Conservation (phyloP, 129 eudicot genomes). For the Flaveria robusta region DNA sequence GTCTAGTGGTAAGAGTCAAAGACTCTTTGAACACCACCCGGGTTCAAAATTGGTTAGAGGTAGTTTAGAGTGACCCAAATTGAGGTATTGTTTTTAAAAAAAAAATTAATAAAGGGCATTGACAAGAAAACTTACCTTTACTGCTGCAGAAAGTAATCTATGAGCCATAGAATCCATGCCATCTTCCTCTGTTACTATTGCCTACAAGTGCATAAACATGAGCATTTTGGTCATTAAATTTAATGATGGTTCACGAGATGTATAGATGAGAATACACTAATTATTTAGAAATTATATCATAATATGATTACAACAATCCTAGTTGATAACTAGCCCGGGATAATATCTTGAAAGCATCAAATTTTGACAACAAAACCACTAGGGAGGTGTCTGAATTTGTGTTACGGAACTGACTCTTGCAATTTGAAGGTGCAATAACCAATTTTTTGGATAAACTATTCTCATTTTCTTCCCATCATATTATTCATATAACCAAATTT, state of each 20-base stretch:
- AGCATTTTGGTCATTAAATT: slow-evolving; percentile 12
- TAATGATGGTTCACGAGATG: slow-evolving; percentile 2
- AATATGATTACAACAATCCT: background rate
- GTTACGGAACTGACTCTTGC: slow-evolving; percentile 4
- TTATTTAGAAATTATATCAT: slow-evolving; percentile 9
- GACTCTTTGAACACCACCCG: too few species aligned
- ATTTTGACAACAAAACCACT: background rate
- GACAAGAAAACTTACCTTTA: slow-evolving; percentile 51
- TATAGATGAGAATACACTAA: background rate
- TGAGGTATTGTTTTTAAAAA: too few species aligned
- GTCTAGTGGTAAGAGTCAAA: too few species aligned
- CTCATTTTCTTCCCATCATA: background rate
- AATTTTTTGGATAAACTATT: background rate
- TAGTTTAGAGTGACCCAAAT: too few species aligned
- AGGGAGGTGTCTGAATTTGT: background rate
- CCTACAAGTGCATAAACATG: slow-evolving; percentile 48
- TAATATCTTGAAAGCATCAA: background rate
- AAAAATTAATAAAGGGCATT: background rate
- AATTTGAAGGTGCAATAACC: background rate
- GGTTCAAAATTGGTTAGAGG: too few species aligned
- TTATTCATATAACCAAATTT: background rate
- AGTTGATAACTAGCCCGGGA: background rate
- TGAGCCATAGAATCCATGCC: slow-evolving; percentile 98
- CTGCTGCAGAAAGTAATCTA: slow-evolving; percentile 89
- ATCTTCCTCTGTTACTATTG: slow-evolving; percentile 90